Conservation (phyloP, 2,329 filamentous ascomycete species). For the Ilyonectria destructans region DNA sequence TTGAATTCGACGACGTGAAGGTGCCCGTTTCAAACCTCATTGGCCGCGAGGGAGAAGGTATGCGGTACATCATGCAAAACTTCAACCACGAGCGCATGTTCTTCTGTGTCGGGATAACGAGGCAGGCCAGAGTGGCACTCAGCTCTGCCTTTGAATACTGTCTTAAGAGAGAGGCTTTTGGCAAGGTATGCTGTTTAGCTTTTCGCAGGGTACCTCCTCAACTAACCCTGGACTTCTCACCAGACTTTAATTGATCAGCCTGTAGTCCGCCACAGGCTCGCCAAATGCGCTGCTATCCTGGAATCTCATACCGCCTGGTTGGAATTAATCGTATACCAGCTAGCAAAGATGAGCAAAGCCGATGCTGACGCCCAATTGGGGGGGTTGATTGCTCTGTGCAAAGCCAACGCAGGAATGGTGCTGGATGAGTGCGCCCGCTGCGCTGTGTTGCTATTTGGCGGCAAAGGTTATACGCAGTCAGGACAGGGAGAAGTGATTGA, state of each 20-base stretch:
- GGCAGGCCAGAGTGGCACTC: conserved; percentile 66
- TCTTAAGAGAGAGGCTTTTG: conserved; percentile 59
- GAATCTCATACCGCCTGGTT: conserved; percentile 82
- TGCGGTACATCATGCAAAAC: conserved; percentile 84
- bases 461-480: conserved; percentile 79
- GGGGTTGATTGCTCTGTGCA: conserved; percentile 79
- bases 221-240: too few species aligned
- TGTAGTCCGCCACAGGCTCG: conserved; percentile 81
- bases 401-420: conserved; percentile 81
- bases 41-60: conserved; percentile 78
- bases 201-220: too few species aligned
- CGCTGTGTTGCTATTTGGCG: conserved; percentile 81
- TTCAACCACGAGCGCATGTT: conserved; percentile 85
- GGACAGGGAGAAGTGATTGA: conserved; percentile 82
- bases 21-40: conserved; percentile 81
- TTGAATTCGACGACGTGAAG: conserved; percentile 82
- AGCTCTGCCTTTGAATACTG: conserved; percentile 57
- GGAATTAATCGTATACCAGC: conserved; percentile 79
- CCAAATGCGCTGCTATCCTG: conserved; percentile 78
- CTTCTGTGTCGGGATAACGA: conserved; percentile 76
- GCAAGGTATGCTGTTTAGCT: conserved; percentile 37
- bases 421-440: conserved; percentile 80
- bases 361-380: conserved; percentile 76
- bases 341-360: conserved; percentile 69
- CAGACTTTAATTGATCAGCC: conserved; percentile 75